Conservation (phyloP, 192 early-diverging fungal species). For the Linnemannia elongata region DNA sequence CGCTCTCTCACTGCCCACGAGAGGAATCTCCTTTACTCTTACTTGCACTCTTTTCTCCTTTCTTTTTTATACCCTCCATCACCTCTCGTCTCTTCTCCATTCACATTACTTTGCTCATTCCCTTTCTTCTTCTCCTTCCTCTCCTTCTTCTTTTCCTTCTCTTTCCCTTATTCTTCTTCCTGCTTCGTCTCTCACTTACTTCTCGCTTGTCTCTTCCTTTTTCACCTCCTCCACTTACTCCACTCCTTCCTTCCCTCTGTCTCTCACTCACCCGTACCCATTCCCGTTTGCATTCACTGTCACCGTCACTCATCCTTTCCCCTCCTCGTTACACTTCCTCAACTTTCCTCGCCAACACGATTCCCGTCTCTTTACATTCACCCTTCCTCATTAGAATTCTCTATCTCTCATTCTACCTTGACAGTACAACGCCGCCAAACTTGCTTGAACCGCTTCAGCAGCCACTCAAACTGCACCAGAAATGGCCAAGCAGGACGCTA, state of each 20-base stretch:
- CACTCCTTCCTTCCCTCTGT: not conserved
- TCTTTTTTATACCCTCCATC: not conserved
- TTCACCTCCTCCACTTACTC: not conserved
- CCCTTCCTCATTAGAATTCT: no score
- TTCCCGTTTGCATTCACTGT: not conserved
- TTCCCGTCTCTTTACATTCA: not conserved
- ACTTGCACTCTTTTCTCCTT: no score
- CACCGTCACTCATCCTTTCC: not conserved
- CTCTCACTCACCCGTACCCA: not conserved
- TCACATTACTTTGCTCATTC: not conserved
- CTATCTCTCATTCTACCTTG: not conserved
- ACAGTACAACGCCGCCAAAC: not conserved
- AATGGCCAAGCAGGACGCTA: slow-evolving; percentile 21
- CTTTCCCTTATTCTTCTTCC: not conserved
- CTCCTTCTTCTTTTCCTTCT: not conserved
- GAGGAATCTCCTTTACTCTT: no score
- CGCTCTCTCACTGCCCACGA: no score
- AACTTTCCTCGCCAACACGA: not conserved
- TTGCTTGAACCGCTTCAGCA: not conserved
- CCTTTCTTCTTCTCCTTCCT: not conserved
- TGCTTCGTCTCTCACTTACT: not conserved
- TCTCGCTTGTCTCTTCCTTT: not conserved
- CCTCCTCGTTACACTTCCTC: not conserved
- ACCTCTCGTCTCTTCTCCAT: not conserved
- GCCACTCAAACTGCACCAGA: not conserved